Percentiles rank a stretch among this genome's conserved stretches.
Evolutionary conservation across 805 yeast species (phyloP).

Genomic region (Candida jianshihensis): DNA sequence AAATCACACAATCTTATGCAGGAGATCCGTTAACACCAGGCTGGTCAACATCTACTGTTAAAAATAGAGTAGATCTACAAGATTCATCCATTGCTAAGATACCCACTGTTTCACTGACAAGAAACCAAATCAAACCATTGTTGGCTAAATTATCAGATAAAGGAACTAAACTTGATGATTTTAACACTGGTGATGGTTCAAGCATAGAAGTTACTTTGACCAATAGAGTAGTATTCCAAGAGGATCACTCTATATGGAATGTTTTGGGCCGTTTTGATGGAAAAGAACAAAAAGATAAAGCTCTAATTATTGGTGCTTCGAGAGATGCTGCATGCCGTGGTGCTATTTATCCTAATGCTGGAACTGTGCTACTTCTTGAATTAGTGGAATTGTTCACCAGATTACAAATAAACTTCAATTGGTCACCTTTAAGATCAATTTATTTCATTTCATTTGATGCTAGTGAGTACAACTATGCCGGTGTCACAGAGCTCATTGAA

Average conservation of each 20-base stretch:
- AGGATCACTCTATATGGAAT: conserved; percentile 68
- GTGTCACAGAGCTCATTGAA: conserved; percentile 74
- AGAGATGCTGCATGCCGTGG: conserved; percentile 76
- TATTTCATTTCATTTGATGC: conserved; percentile 85
- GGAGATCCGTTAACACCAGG: conserved; percentile 85
- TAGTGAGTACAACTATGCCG: conserved; percentile 72
- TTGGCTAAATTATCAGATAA: conserved; percentile 17
- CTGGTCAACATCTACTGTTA: conserved; percentile 42
- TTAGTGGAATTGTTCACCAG: conserved; percentile 61
- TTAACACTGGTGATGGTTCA: conserved; percentile 18
- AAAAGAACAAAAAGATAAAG: conserved; percentile 67
- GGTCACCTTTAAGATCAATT: conserved; percentile 81
- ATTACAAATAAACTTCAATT: conserved; percentile 54
- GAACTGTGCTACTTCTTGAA: conserved; percentile 67
- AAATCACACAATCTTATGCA: conserved; percentile 49
- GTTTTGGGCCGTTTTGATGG: conserved; percentile 75
- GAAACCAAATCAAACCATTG: conserved; percentile 53
- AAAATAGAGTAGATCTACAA: conserved; percentile 34
- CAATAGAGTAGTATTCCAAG: conserved; percentile 16
- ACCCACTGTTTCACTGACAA: conserved; percentile 73
- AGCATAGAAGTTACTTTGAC: conserved; percentile 15
- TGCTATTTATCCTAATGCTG: conserved; percentile 64
- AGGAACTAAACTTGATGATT: conserved; percentile 14
- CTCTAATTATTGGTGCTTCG: conserved; percentile 74
- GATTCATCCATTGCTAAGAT: conserved; percentile 54